Conservation (phyloP, 2,329 filamentous ascomycete species). For the Paraconiothyrium sp. region DNA sequence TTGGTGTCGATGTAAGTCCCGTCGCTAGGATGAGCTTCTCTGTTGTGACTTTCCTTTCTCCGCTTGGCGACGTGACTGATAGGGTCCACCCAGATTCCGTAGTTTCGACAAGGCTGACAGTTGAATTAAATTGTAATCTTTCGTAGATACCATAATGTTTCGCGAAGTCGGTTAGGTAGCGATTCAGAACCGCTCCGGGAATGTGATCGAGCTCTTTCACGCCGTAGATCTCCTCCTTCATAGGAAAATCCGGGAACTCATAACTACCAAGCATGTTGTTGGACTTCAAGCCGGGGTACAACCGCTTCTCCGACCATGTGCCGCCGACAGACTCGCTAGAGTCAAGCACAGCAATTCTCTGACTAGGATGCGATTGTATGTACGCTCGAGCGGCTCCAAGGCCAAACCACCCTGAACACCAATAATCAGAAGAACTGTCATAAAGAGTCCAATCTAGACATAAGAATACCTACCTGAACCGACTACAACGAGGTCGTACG, state of each 20-base stretch:
- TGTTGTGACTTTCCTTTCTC: slow-evolving; percentile 30
- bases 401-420: neutral
- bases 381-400: slow-evolving; percentile 1
- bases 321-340: slow-evolving; percentile 52
- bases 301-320: slow-evolving; percentile 53
- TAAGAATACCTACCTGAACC: neutral
- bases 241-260: slow-evolving; percentile 50
- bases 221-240: slow-evolving; percentile 41
- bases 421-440: too few species aligned
- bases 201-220: slow-evolving; percentile 61
- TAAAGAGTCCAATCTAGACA: neutral
- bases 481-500: neutral
- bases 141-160: slow-evolving; percentile 58
- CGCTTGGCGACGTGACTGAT: slow-evolving; percentile 13
- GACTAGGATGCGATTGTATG: neutral
- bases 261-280: slow-evolving; percentile 41
- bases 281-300: slow-evolving; percentile 56
- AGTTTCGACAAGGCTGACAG: slow-evolving; percentile 51
- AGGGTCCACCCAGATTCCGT: slow-evolving; percentile 52
- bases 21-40: slow-evolving; percentile 69
- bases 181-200: slow-evolving; percentile 65
- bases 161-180: slow-evolving; percentile 61
- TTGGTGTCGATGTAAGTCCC: slow-evolving; percentile 68
- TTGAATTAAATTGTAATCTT: slow-evolving; percentile 62
- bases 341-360: slow-evolving; percentile 55